phyloP scores from a whole-genome alignment of 2,329 filamentous ascomycete species.

The Colletotrichum euphorbiae region DNA sequence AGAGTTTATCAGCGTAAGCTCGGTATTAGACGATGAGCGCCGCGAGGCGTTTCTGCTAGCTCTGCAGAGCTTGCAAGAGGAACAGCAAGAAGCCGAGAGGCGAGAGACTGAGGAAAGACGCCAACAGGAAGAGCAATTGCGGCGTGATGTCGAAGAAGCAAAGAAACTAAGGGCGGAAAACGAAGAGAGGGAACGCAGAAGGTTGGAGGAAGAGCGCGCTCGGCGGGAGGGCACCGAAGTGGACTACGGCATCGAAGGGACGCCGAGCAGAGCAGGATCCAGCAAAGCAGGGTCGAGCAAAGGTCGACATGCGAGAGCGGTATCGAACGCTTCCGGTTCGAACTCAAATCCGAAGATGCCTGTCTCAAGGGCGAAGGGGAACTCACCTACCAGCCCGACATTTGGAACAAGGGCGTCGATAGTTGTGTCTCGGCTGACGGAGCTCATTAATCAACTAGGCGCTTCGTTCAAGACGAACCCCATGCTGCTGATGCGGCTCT shows the following conservation, averaged over 20 bases:
- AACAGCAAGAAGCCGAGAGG: conserved; percentile 79
- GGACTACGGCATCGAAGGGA: conserved; percentile 76
- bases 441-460: conserved; percentile 63
- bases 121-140: conserved; percentile 67
- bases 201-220: conserved; percentile 65
- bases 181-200: conserved; percentile 64
- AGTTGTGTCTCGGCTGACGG: conserved; percentile 64
- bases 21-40: conserved; percentile 91
- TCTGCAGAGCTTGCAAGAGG: conserved; percentile 84
- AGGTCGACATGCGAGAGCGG: conserved; percentile 46
- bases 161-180: conserved; percentile 67
- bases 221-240: conserved; percentile 68
- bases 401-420: conserved; percentile 62
- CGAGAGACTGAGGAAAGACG: conserved; percentile 70
- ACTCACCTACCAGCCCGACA: conserved; percentile 50
- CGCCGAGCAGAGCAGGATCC: conserved; percentile 53
- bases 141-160: conserved; percentile 68
- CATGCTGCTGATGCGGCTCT: conserved; percentile 66
- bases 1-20: conserved; percentile 88
- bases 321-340: conserved; percentile 49
- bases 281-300: conserved; percentile 52
- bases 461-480: conserved; percentile 67
- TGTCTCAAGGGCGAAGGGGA: conserved; percentile 46
- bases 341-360: conserved; percentile 43
- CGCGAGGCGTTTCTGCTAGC: conserved; percentile 90